Evolutionary conservation across 2,329 filamentous ascomycete species (phyloP).

Genomic region (Metarhizium robertsii): DNA sequence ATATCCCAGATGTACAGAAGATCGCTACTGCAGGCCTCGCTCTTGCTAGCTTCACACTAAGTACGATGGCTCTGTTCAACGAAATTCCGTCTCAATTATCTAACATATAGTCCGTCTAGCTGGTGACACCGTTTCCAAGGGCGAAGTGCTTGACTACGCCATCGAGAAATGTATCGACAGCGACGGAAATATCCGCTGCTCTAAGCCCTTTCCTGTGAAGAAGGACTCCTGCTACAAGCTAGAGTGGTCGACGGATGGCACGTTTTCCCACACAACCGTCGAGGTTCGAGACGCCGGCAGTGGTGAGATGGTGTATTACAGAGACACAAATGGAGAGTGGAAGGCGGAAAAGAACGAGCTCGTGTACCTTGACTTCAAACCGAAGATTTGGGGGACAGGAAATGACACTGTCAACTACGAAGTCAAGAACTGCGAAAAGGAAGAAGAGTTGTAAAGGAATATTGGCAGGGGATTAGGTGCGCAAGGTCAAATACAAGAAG

Average conservation of each 20-base stretch:
- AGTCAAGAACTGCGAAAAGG: slow-evolving; percentile 15
- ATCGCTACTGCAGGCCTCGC: slow-evolving; percentile 10
- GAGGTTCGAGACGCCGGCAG: slow-evolving; percentile 26
- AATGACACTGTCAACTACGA: slow-evolving; percentile 35
- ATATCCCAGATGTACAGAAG: slow-evolving; percentile 11
- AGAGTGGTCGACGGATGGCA: slow-evolving; percentile 27
- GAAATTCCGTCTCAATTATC: not conserved
- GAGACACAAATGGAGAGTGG: slow-evolving; percentile 36
- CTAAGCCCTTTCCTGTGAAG: slow-evolving; percentile 29
- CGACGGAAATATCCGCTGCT: slow-evolving; percentile 28
- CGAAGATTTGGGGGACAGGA: slow-evolving; percentile 32
- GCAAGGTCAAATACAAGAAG: too few species aligned
- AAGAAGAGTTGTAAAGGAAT: not conserved
- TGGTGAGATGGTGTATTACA: slow-evolving; percentile 32
- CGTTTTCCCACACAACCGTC: slow-evolving; percentile 29
- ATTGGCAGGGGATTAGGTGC: too few species aligned
- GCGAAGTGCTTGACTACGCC: slow-evolving; percentile 31
- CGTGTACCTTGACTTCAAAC: slow-evolving; percentile 36
- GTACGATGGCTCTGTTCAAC: slow-evolving; percentile 1
- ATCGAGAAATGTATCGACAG: slow-evolving; percentile 30
- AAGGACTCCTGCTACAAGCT: slow-evolving; percentile 30
- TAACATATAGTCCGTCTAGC: not conserved
- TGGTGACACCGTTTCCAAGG: slow-evolving; percentile 16
- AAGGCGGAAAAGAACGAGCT: slow-evolving; percentile 33
- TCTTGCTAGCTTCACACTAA: slow-evolving; percentile 5